Conservation (phyloP, 176 grass and related monocot genomes). For the Pontederia paniculata region DNA sequence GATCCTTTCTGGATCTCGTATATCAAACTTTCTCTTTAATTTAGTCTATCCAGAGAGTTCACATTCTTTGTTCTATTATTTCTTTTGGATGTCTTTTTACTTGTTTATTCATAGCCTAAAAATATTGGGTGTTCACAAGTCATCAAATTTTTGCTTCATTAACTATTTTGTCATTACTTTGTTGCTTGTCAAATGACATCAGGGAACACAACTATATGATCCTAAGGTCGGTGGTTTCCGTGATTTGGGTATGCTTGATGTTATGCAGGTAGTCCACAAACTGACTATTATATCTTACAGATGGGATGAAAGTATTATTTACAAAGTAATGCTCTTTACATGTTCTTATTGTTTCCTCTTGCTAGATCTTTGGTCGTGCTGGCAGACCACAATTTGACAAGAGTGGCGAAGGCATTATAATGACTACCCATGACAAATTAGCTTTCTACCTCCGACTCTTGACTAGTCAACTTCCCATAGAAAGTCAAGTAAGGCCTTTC, state of each 20-base stretch:
- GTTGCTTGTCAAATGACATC: not conserved
- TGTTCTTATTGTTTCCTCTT: slow-evolving; percentile 16
- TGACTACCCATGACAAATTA: slow-evolving; percentile 91
- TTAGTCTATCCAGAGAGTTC: too few species aligned
- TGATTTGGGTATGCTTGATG: slow-evolving; percentile 97
- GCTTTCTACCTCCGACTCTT: slow-evolving; percentile 83
- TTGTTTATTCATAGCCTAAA: too few species aligned
- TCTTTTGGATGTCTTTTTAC: too few species aligned
- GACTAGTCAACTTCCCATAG: slow-evolving; percentile 93
- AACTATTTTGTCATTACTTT: not conserved
- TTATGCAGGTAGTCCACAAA: slow-evolving; percentile 76
- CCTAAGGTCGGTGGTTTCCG: slow-evolving; percentile 92
- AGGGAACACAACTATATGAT: slow-evolving; percentile 96
- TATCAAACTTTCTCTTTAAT: too few species aligned
- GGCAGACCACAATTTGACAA: slow-evolving; percentile 96
- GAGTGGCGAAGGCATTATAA: slow-evolving; percentile 97
- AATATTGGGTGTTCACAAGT: too few species aligned
- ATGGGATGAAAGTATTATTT: slow-evolving; percentile 11
- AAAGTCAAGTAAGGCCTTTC: slow-evolving; percentile 58
- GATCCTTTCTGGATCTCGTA: too few species aligned
- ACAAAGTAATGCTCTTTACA: slow-evolving; percentile 9
- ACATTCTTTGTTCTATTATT: too few species aligned
- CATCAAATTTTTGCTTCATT: too few species aligned
- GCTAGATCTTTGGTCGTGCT: slow-evolving; percentile 97
- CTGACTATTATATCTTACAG: slow-evolving; percentile 1